Evolutionary conservation across 768 basidiomycete genomes (phyloP).

Genomic region (Antrodiella citrinella): DNA sequence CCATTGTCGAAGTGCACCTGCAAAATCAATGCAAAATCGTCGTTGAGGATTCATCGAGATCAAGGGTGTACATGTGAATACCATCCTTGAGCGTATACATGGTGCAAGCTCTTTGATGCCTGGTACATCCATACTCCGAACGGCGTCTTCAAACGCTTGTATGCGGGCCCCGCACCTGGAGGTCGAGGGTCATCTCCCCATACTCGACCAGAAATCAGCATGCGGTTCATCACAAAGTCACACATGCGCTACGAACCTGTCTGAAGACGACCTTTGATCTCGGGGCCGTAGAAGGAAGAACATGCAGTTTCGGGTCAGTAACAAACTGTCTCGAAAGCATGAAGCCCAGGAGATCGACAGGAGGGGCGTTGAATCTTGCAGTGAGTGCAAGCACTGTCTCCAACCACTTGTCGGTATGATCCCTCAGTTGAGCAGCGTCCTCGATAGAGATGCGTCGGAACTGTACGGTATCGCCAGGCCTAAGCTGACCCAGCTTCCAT

Average conservation of each 20-base stretch:
- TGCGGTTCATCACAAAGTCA: not conserved
- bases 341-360: not conserved
- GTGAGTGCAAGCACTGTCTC: slow-evolving; percentile 6
- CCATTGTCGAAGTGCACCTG: slow-evolving; percentile 45
- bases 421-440: slow-evolving; percentile 25
- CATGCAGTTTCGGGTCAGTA: slow-evolving; percentile 31
- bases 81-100: slow-evolving; percentile 54
- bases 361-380: slow-evolving; percentile 10
- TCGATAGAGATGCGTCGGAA: slow-evolving; percentile 44
- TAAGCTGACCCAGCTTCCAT: slow-evolving; percentile 64
- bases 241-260: slow-evolving; percentile 34
- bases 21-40: too few species aligned
- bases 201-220: slow-evolving; percentile 60
- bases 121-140: slow-evolving; percentile 23
- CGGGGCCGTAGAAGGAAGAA: slow-evolving; percentile 9
- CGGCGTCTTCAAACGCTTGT: slow-evolving; percentile 42
- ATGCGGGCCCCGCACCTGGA: slow-evolving; percentile 45
- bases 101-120: slow-evolving; percentile 38
- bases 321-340: not conserved
- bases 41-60: not conserved
- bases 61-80: not conserved
- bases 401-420: slow-evolving; percentile 25
- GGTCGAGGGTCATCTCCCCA: slow-evolving; percentile 45
- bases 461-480: slow-evolving; percentile 44
- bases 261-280: slow-evolving; percentile 38